Percentiles rank a stretch among this genome's conserved stretches.
Conservation (phyloP, 2,329 filamentous ascomycete genomes). For the Arthroderma sp. region DNA sequence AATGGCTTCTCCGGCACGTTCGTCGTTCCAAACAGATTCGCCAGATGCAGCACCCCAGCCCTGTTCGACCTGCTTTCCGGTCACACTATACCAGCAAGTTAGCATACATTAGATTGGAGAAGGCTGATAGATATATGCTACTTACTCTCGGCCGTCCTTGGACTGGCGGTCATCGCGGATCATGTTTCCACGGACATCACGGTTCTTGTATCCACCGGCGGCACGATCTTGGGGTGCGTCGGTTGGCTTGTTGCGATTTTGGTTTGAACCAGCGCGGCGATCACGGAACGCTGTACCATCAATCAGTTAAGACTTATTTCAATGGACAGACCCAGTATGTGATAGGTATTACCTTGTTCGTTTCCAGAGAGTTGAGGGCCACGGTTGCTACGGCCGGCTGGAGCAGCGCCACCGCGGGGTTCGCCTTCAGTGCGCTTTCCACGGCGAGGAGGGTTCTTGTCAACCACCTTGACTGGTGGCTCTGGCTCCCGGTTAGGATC, state of each 20-base stretch:
- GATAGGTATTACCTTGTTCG: slow-evolving; percentile 62
- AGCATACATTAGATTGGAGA: slow-evolving; percentile 11
- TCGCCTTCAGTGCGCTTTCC: slow-evolving; percentile 69
- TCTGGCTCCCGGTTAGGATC: slow-evolving; percentile 61
- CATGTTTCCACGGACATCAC: slow-evolving; percentile 46
- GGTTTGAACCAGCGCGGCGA: slow-evolving; percentile 63
- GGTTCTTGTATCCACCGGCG: slow-evolving; percentile 20
- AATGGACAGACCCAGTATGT: not conserved
- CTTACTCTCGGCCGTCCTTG: slow-evolving; percentile 48
- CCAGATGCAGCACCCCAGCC: slow-evolving; percentile 80
- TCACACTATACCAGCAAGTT: slow-evolving; percentile 22
- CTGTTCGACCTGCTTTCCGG: slow-evolving; percentile 49
- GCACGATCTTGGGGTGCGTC: slow-evolving; percentile 41
- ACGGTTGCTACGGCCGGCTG: slow-evolving; percentile 19
- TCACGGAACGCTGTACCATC: slow-evolving; percentile 64
- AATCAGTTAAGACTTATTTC: no score
- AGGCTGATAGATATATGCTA: slow-evolving; percentile 6
- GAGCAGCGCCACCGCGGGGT: slow-evolving; percentile 20
- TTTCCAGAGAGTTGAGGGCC: slow-evolving; percentile 52
- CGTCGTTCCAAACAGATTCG: slow-evolving; percentile 73
- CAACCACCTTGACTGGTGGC: slow-evolving; percentile 75
- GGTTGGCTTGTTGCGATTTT: slow-evolving; percentile 68
- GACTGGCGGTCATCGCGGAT: slow-evolving; percentile 50
- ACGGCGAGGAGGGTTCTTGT: slow-evolving; percentile 64
- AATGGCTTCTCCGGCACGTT: slow-evolving; percentile 80